Evolutionary conservation across 2,329 filamentous ascomycete genomes (phyloP), one percentile per base, ranked within the genome.

Genomic region (Beauveria pseudobassiana): DNA sequence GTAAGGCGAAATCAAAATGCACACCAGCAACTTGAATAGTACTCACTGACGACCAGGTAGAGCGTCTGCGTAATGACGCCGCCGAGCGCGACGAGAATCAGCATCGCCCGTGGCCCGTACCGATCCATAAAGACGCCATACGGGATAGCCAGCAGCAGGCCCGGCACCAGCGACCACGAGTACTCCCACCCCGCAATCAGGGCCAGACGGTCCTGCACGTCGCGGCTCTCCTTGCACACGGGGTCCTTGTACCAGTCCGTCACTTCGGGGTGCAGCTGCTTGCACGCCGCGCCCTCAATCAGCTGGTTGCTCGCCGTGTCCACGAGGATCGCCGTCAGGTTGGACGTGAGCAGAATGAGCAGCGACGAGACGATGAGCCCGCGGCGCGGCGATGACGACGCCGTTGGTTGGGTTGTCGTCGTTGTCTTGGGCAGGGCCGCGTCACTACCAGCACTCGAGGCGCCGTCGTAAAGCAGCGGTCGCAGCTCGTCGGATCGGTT

Each of bases 201-300:
- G 3, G 60, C 52, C 12, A 62, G 53, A 16, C 49, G 28, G n/a
- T 50, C 46, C 46, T 62, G 53, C 4, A 62, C 60, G n/a, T 50
- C 53, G 28, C 34, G 42, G 46, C 28, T 30, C 22, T 62, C 18
- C 18, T 62, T 62, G 60, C 60, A 62, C 7, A 48, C 14, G n/a
- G 34, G 34, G 20, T 62, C 60, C 12, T 12, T 12, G 46, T 57
- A 57, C 34, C 42, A 42, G 12, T 62, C 45, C 26, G 20, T 34
- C 6, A 57, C 54, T 4, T 34, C 12, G 3, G 45, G 60, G 22
- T 54, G 50, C 24, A 57, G 26, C 53, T 57, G 60, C 38, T 48
- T 38, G 53, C 60, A 62, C n/a, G 49, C 49, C 20, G 60, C 60
- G 18, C 60, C 60, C 53, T 62, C 52, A 34, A 48, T 40, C 12